Percentiles rank a stretch among this genome's conserved stretches.
phyloP scores from a whole-genome alignment of 2,329 filamentous ascomycete genomes.

The Coniosporium tulheliwenetii region DNA sequence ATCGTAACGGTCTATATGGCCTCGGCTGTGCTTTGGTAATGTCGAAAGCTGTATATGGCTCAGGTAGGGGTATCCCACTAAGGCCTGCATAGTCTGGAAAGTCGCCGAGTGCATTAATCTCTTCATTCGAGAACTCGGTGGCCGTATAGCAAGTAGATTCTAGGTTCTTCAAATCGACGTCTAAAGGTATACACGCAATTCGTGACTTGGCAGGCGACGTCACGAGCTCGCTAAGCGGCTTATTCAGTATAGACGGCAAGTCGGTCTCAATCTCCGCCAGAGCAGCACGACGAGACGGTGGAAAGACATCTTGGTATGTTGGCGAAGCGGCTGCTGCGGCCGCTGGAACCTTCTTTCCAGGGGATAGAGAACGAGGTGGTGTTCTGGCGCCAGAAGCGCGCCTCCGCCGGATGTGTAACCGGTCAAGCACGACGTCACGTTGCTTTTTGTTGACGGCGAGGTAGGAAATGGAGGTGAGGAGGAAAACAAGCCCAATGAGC shows the following conservation, averaged over 20 bases:
- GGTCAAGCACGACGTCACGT: constrained; percentile 22
- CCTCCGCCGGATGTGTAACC: constrained; percentile 22
- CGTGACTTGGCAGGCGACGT: constrained; percentile 8
- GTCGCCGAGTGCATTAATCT: constrained; percentile 54
- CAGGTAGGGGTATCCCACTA: constrained; percentile 57
- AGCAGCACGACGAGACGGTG: constrained; percentile 34
- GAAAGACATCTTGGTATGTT: constrained; percentile 33
- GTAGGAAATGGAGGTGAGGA: constrained; percentile 11
- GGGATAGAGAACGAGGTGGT: constrained; percentile 37
- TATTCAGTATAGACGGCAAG: constrained; percentile 12
- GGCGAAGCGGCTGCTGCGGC: constrained; percentile 2
- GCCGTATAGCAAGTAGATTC: constrained; percentile 34
- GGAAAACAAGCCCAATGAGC: constrained; percentile 16
- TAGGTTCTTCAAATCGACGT: constrained; percentile 8
- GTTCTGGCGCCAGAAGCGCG: constrained; percentile 32
- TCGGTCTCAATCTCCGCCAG: constrained; percentile 20
- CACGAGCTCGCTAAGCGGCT: constrained; percentile 11
- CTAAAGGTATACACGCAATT: constrained; percentile 7
- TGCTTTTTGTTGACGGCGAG: constrained; percentile 18
- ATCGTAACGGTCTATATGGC: constrained; percentile 68
- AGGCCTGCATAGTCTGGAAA: constrained; percentile 68
- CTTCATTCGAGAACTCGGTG: constrained; percentile 54
- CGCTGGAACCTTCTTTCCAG: constrained; percentile 21
- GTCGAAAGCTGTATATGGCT: constrained; percentile 48
- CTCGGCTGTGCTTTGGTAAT: constrained; percentile 52